Evolutionary conservation across 352 stramenopile species (phyloP), one percentile per base, ranked within the genome.

Genomic region (Pythium myriotylum): DNA sequence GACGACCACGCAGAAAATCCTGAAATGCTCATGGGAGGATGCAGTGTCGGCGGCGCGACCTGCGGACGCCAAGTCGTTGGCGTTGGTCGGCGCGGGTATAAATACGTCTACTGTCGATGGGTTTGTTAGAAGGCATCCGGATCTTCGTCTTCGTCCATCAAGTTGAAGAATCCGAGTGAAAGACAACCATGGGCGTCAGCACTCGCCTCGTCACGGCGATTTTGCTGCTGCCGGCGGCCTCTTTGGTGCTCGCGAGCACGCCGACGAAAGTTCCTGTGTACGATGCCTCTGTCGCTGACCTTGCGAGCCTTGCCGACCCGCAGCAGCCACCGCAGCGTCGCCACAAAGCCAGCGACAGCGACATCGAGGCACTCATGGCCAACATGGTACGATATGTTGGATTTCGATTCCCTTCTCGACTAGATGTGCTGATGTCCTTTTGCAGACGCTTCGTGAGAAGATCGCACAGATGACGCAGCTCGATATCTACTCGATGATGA

Each of bases 391-490:
- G 23, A 1, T 20, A 39, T 1, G 24, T n/a, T n/a, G n/a, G n/a
- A n/a, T n/a, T n/a, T n/a, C n/a, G n/a, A n/a, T n/a, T n/a, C n/a
- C n/a, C n/a, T 22, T 3, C 8, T 6, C 13, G 32, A 17, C 33
- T 9, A 14, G 16, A 52, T 7, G 14, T 22, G 22, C 39, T 41
- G 16, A 23, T 54, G 0, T 46, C 26, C 22, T 35, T 3, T 24
- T 41, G n/a, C 70, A 87, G 80, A 84, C 76, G 7, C 43, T 90
- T 3, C 74, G 61, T 0, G 73, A 88, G 67, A 90, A 88, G 54
- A 68, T 92, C 51, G 86, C 84, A 43, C 89, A 97, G 62, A 96
- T 97, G 89, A 89, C 86, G 23, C 89, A 97, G 70, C 82, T 97
- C 63, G 89, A 96, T 59, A 93, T 97, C 55, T 84, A 94, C 52